Base-by-base conservation (phyloP, 2,329 filamentous ascomycete genomes). In the Aspergillus texensis region DNA sequence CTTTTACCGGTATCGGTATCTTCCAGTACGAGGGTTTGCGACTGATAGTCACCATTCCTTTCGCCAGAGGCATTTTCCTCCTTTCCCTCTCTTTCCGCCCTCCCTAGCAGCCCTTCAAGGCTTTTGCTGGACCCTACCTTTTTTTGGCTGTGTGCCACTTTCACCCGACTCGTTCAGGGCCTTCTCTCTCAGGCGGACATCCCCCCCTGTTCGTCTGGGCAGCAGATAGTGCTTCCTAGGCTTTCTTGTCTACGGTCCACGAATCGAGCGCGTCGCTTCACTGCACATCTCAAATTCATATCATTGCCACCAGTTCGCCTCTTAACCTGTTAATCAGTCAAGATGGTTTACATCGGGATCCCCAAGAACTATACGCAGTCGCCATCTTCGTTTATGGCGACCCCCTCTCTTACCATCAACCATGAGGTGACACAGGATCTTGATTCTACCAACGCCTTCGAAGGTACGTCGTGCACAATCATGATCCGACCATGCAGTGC, bases 401-500 rank as follows among this genome's bases (percentile, higher is more conserved):
- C 92, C 62, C 93, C 94, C 64, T 92, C 95, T 78, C 83, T 97
- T 83, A 97, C 92, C 57, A 98, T 98, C 85, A 98, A 98, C 82
- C 93, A 93, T 80, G 92, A 96, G 84, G 93, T 94, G 72, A 93
- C 92, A 70, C 87, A 93, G 71, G 94, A 96, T 79, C 87, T 97
- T 74, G 95, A 98, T 82, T 97, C 94, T 62, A 91, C 85, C 85
- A 97, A 93, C 85, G 94, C 94, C 70, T 99, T 99, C 77, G 95
- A 99, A 85, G 94, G 91, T 91, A 75, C 64, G 81, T 63, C 28
- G 32, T 28, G 1, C n/a, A 14, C 32, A 24, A 61, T 68, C n/a
- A 34, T 24, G 28, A 26, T 16, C 61, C 9, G 24, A 8, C 14
- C n/a, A 14, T 54, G 32, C 16, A 14, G 48, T 56, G 30, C 67